phyloP scores from a whole-genome alignment of 768 basidiomycete species.

The Dendrothele bispora region DNA sequence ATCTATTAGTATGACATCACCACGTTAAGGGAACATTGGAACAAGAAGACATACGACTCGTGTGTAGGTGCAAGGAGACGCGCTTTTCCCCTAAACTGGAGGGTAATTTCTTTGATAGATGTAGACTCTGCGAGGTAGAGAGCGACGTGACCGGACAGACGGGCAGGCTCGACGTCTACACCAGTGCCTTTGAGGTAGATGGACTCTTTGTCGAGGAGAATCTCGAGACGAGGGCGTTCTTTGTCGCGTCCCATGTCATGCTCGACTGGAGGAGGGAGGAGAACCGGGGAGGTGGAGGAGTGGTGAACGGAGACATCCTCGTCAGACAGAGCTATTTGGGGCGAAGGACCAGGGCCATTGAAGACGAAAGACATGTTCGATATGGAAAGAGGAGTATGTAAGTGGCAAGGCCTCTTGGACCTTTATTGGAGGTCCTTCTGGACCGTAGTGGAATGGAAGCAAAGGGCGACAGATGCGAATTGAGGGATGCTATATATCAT shows the following conservation, averaged over 20 bases:
- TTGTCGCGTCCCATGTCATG: conserved; percentile 45
- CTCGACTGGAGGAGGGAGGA: conserved; percentile 1
- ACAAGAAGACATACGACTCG: conserved; percentile 54
- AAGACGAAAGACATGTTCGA: conserved; percentile 2
- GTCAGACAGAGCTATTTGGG: conserved; percentile 5
- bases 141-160: conserved; percentile 79
- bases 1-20: too few species aligned
- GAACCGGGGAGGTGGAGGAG: not conserved
- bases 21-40: not conserved
- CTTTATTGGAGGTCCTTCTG: too few species aligned
- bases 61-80: conserved; percentile 56
- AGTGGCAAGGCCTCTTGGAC: too few species aligned
- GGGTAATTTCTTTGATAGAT: conserved; percentile 79
- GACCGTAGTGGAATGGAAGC: too few species aligned
- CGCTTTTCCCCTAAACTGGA: conserved; percentile 84
- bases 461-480: too few species aligned
- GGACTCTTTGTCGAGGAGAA: conserved; percentile 69
- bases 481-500: too few species aligned
- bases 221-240: conserved; percentile 63
- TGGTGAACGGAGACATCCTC: not conserved
- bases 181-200: conserved; percentile 79
- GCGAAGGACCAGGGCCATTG: conserved; percentile 4
- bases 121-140: conserved; percentile 81
- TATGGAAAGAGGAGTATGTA: too few species aligned
- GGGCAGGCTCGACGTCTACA: conserved; percentile 78